phyloP scores from a whole-genome alignment of 306 rosid genomes.

The Castanea sativa region DNA sequence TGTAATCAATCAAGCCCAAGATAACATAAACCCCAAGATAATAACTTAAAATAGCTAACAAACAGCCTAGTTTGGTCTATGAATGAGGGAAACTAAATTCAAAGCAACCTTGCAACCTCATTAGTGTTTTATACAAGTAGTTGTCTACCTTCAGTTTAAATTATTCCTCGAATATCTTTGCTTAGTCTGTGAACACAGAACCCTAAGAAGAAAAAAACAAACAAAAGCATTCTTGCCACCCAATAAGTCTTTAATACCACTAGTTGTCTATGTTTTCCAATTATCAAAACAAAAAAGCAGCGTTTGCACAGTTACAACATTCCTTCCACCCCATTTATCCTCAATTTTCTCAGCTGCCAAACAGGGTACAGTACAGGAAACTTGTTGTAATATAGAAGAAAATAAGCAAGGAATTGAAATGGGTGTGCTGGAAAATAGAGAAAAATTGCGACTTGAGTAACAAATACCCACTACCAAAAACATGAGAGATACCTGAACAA shows the following conservation, averaged over 20 bases:
- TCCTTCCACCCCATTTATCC: no score
- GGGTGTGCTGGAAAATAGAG: not conserved
- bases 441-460: conserved; percentile 53
- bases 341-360: not conserved
- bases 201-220: not conserved
- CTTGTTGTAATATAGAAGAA: not conserved
- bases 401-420: conserved; percentile 4
- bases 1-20: no score
- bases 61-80: not conserved
- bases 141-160: no score
- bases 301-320: not conserved
- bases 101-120: no score
- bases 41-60: not conserved
- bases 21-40: not conserved
- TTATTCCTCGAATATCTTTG: no score
- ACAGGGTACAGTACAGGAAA: not conserved
- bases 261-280: not conserved
- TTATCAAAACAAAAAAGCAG: not conserved
- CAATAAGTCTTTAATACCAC: not conserved
- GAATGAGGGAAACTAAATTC: not conserved
- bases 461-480: not conserved
- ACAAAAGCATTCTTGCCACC: not conserved
- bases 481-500: no score
- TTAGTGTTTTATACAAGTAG: no score
- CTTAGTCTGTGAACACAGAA: no score